phyloP scores from a whole-genome alignment of 1,139 yeast genomes.

The Sugiyamaella paludigena region DNA sequence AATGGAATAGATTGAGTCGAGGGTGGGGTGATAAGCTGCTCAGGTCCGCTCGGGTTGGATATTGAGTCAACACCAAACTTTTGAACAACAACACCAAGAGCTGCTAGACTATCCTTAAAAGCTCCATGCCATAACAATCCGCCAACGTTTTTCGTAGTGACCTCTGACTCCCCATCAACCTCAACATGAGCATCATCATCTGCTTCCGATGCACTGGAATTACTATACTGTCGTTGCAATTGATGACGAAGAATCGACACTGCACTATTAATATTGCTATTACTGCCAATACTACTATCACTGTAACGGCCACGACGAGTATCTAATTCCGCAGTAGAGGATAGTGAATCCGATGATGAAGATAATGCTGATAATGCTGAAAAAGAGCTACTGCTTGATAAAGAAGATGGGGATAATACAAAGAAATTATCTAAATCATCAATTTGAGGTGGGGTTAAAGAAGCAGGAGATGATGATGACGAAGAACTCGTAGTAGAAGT shows the following conservation, averaged over 20 bases:
- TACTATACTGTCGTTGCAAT: background rate
- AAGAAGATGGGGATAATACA: background rate
- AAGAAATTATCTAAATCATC: too few species aligned
- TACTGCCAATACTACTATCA: slow-evolving; percentile 8
- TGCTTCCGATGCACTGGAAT: slow-evolving; percentile 1
- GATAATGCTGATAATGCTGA: background rate
- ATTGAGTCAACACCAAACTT: too few species aligned
- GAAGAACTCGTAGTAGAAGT: background rate
- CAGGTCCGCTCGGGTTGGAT: too few species aligned
- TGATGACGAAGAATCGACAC: background rate
- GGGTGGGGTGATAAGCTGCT: too few species aligned
- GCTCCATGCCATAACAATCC: slow-evolving; percentile 12
- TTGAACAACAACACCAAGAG: slow-evolving; percentile 2
- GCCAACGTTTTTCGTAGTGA: background rate
- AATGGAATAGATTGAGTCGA: too few species aligned
- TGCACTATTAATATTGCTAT: slow-evolving; percentile 7
- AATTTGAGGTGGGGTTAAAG: background rate
- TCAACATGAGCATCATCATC: slow-evolving; percentile 4
- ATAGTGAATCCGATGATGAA: background rate
- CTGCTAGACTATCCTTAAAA: slow-evolving; percentile 11
- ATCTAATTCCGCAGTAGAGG: slow-evolving; percentile 3
- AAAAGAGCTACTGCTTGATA: background rate
- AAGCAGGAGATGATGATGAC: background rate
- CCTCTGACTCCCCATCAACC: background rate
- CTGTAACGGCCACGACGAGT: slow-evolving; percentile 8